A percentile compares a stretch with the other conserved stretches of the same genome.
phyloP scores from a whole-genome alignment of 345 rosid genomes.

The Lepidium aucheri region DNA sequence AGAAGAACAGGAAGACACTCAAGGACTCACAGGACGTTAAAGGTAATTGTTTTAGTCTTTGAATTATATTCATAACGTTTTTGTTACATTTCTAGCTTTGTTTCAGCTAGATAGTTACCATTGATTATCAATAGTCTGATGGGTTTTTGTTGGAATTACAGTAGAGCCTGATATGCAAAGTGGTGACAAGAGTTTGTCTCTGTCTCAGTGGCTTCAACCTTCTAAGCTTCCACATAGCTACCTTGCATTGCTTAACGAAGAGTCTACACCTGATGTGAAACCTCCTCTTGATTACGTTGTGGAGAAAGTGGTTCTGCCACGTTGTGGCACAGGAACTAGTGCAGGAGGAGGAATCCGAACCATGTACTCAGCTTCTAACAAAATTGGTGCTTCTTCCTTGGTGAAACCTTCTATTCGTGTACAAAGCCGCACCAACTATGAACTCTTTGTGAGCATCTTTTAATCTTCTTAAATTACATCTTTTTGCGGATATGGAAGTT shows the following conservation, averaged over 20 bases:
- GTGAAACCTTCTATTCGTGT: slow-evolving; percentile 25
- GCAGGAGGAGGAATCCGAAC: neutral
- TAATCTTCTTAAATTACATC: neutral
- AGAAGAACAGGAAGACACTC: neutral
- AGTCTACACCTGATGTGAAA: neutral
- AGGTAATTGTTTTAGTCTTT: slow-evolving; percentile 15
- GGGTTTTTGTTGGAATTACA: slow-evolving; percentile 6
- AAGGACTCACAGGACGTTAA: neutral
- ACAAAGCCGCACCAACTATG: neutral
- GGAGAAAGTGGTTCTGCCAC: slow-evolving; percentile 7
- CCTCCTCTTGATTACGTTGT: neutral
- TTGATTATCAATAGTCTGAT: neutral
- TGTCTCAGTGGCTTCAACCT: slow-evolving; percentile 27
- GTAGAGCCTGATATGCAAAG: slow-evolving; percentile 2
- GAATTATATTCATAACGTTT: too few relatives aligned
- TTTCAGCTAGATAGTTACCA: neutral
- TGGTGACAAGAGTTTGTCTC: neutral
- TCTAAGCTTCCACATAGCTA: slow-evolving; percentile 21
- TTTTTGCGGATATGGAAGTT: neutral
- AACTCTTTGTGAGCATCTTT: neutral
- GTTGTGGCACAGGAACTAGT: neutral
- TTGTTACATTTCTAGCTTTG: neutral
- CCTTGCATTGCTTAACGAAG: slow-evolving; percentile 22
- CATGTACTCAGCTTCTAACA: neutral
- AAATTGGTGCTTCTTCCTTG: neutral